Conservation (phyloP, 257 asterid genomes). For the Scutellaria galericulata region DNA sequence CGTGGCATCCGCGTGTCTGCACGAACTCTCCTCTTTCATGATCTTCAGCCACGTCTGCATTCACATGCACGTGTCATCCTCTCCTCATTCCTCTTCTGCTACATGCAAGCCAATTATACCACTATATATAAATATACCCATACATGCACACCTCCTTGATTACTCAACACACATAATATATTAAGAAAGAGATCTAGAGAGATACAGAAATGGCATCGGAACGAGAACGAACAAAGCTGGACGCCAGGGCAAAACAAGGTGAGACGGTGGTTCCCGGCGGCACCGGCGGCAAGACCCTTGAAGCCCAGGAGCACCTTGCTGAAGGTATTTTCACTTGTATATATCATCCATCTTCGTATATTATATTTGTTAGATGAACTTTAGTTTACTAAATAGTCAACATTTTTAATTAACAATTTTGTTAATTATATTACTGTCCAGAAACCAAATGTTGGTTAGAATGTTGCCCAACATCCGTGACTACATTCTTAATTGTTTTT, state of each 20-base stretch:
- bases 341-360: too few species aligned
- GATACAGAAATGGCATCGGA: constrained; percentile 49
- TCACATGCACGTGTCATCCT: constrained; percentile 33
- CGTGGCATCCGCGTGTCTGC: constrained; percentile 20
- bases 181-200: background rate
- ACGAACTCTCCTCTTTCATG: background rate
- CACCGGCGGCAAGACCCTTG: constrained; percentile 84
- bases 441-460: too few species aligned
- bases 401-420: too few species aligned
- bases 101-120: too few species aligned
- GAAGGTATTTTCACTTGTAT: constrained; percentile 41
- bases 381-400: too few species aligned
- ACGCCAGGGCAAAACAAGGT: constrained; percentile 67
- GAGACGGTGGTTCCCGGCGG: constrained; percentile 88
- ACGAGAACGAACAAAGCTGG: constrained; percentile 57
- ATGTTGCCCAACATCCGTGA: too few species aligned
- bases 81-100: background rate
- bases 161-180: background rate
- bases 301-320: constrained; percentile 79
- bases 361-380: too few species aligned
- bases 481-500: too few species aligned
- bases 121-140: too few species aligned
- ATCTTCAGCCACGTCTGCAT: constrained; percentile 39
- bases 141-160: background rate
- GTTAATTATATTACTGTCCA: too few species aligned